phyloP scores from a whole-genome alignment of 345 rosid genomes.

The Ailanthus altissimus region DNA sequence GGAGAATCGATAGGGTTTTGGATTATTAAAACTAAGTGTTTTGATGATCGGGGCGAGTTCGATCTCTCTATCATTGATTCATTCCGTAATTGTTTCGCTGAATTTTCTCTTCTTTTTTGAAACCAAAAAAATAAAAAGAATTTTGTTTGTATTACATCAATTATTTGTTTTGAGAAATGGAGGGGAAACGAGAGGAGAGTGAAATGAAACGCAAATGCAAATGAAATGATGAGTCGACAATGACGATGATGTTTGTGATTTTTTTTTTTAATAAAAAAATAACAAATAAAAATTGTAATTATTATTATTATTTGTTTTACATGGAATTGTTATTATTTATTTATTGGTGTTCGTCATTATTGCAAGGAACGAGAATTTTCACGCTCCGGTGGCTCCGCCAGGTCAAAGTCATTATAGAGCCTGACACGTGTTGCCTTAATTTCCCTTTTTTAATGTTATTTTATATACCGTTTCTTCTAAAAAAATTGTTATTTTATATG shows the following conservation, averaged over 20 bases:
- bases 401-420: constrained; percentile 29
- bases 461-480: not conserved
- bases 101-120: not conserved
- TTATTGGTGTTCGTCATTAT: constrained; percentile 16
- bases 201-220: constrained; percentile 50
- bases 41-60: constrained; percentile 21
- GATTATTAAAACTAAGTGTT: constrained; percentile 23
- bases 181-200: not conserved
- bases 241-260: constrained; percentile 1
- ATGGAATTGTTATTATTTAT: not conserved
- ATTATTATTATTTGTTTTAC: not conserved
- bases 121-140: no score
- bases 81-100: not conserved
- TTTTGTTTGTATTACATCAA: not conserved
- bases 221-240: constrained; percentile 30
- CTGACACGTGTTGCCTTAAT: constrained; percentile 29
- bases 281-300: no score
- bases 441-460: not conserved
- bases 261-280: not conserved
- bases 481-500: not conserved
- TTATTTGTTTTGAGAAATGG: constrained; percentile 12
- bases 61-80: constrained; percentile 36
- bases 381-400: constrained; percentile 50
- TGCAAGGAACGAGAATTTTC: constrained; percentile 14
- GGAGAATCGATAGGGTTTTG: constrained; percentile 5